These are phyloP conservation scores for Penicillium paneum DNA, from an alignment of 2,329 filamentous ascomycete species.

Conservation along the genomic window DNA sequence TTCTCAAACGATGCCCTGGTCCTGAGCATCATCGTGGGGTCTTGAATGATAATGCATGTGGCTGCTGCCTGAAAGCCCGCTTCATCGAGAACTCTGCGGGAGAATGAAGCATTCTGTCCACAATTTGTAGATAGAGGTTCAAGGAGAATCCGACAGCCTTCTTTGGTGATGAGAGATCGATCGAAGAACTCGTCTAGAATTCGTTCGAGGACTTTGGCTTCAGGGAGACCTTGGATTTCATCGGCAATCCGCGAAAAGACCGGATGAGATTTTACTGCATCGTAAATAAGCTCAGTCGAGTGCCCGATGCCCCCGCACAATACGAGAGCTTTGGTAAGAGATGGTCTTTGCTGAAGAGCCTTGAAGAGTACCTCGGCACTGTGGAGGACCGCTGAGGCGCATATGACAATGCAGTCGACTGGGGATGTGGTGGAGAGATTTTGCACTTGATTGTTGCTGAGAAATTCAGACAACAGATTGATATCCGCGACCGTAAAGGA, in stretches of 20 bases:
- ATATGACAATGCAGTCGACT: conserved; percentile 42
- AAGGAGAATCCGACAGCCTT: conserved; percentile 36
- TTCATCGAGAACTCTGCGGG: conserved; percentile 35
- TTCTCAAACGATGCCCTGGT: conserved; percentile 45
- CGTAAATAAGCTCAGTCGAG: conserved; percentile 44
- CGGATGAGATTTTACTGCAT: conserved; percentile 36
- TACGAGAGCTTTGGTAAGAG: conserved; percentile 36
- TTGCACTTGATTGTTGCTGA: conserved; percentile 9
- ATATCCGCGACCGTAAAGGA: not conserved
- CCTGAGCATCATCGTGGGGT: conserved; percentile 47
- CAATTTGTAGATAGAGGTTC: conserved; percentile 49
- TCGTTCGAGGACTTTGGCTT: conserved; percentile 39
- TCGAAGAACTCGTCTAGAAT: conserved; percentile 31
- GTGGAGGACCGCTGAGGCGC: conserved; percentile 40
- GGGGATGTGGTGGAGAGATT: conserved; percentile 9
- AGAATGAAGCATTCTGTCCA: conserved; percentile 44
- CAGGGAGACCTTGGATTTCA: conserved; percentile 36
- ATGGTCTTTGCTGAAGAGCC: conserved; percentile 28
- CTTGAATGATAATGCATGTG: conserved; percentile 42
- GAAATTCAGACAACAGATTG: conserved; percentile 25
- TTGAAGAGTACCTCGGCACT: conserved; percentile 37
- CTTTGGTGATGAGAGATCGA: conserved; percentile 21
- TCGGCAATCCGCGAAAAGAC: conserved; percentile 28
- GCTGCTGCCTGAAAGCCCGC: conserved; percentile 21
- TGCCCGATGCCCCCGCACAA: conserved; percentile 49